Percentiles rank a stretch among this genome's conserved stretches.
Conservation (phyloP, 2,329 filamentous ascomycete genomes). For the Sporothrix luriei region DNA sequence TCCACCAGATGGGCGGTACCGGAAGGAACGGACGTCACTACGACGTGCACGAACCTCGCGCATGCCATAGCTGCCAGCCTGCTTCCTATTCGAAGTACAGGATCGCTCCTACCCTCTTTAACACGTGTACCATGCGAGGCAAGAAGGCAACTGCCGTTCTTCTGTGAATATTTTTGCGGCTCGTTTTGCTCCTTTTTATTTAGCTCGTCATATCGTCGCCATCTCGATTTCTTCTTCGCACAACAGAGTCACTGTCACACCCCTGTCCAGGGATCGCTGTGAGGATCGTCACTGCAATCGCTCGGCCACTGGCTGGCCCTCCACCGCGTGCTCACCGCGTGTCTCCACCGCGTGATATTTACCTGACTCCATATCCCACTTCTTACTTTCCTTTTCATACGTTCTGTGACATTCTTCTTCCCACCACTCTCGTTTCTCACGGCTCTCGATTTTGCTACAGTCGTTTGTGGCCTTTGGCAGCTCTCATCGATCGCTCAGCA, state of each 20-base stretch:
- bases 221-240: not conserved
- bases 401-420: not conserved
- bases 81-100: constrained; percentile 3
- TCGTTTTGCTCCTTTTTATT: not conserved
- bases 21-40: constrained; percentile 21
- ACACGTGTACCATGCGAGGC: not conserved
- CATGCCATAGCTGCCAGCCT: not conserved
- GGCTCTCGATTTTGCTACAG: not conserved
- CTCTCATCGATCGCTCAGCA: not conserved
- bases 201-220: not conserved
- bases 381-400: not conserved
- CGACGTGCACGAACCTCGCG: not conserved
- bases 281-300: not conserved
- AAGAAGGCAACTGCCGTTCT: not conserved
- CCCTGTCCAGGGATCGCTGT: constrained; percentile 5
- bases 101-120: not conserved
- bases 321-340: too few species aligned
- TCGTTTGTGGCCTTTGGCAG: not conserved
- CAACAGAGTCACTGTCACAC: not conserved
- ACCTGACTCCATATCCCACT: not conserved
- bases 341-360: not conserved
- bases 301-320: not conserved
- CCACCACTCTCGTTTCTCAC: not conserved
- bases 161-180: not conserved
- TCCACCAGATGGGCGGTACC: constrained; percentile 9